phyloP scores from a whole-genome alignment of 202 grass and related monocot genomes.

The Elaeis oleifera region DNA sequence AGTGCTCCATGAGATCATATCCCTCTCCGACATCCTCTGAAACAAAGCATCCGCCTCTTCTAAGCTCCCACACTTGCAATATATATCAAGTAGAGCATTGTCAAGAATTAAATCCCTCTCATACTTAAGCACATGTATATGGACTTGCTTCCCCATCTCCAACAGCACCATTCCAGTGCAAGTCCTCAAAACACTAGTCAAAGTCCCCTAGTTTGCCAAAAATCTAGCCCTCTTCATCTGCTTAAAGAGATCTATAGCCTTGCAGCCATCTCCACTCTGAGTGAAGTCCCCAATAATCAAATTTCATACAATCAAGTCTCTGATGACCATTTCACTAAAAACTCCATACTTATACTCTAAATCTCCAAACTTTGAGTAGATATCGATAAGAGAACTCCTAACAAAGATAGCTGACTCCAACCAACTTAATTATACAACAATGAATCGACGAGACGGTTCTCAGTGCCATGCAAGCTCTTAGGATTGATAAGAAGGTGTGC shows the following conservation, averaged over 20 bases:
- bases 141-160: conserved; percentile 50
- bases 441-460: conserved; percentile 30
- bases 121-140: conserved; percentile 67
- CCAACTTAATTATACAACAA: conserved; percentile 28
- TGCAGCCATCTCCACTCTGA: conserved; percentile 35
- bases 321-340: conserved; percentile 52
- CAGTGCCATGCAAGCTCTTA: conserved; percentile 23
- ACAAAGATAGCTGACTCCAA: conserved; percentile 60
- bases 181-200: conserved; percentile 51
- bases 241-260: conserved; percentile 39
- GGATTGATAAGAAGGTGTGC: conserved; percentile 39
- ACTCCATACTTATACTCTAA: conserved; percentile 27
- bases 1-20: conserved; percentile 74
- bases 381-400: conserved; percentile 57
- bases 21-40: conserved; percentile 36
- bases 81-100: conserved; percentile 68
- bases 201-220: conserved; percentile 39
- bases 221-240: conserved; percentile 53
- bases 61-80: conserved; percentile 60
- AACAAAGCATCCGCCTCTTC: conserved; percentile 43
- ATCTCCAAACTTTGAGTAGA: conserved; percentile 49
- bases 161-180: conserved; percentile 60
- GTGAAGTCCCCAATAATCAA: conserved; percentile 48
- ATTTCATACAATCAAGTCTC: conserved; percentile 60
- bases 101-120: conserved; percentile 49